Conservation (phyloP, 345 rosid genomes). For the Cardamine resedifolia region DNA sequence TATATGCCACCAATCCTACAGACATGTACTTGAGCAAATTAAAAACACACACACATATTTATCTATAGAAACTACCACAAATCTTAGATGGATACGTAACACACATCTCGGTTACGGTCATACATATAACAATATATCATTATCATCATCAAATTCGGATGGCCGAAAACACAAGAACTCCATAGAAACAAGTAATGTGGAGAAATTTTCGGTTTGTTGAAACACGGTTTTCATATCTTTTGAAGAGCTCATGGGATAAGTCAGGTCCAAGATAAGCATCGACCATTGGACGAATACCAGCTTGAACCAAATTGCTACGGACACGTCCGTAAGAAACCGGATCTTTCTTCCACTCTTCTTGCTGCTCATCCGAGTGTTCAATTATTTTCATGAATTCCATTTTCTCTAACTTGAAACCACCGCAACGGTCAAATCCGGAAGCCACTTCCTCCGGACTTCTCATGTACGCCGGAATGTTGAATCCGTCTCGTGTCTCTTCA, state of each 20-base stretch:
- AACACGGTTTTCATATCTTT: slow-evolving; percentile 44
- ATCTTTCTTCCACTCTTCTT: slow-evolving; percentile 52
- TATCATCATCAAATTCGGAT: slow-evolving; percentile 35
- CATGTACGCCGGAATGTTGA: slow-evolving; percentile 66
- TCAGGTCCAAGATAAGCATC: slow-evolving; percentile 52
- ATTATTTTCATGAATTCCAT: slow-evolving; percentile 48
- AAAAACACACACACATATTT: background rate
- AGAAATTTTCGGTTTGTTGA: slow-evolving; percentile 48
- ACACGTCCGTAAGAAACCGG: slow-evolving; percentile 54
- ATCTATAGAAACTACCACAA: slow-evolving; percentile 1
- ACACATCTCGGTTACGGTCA: background rate
- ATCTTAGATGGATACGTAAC: background rate
- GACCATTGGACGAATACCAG: slow-evolving; percentile 51
- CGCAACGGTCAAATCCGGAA: slow-evolving; percentile 42
- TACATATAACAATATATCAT: background rate
- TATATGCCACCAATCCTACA: background rate
- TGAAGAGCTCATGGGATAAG: slow-evolving; percentile 48
- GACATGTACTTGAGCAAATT: background rate
- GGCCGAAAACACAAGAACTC: slow-evolving; percentile 47
- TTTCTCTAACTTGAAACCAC: slow-evolving; percentile 54
- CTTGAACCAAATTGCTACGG: slow-evolving; percentile 56
- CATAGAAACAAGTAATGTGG: slow-evolving; percentile 49
- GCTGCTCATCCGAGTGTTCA: slow-evolving; percentile 51
- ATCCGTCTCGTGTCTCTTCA: slow-evolving; percentile 55
- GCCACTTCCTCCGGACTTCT: slow-evolving; percentile 60